phyloP scores from a whole-genome alignment of 345 rosid genomes.

The Salix exigua region DNA sequence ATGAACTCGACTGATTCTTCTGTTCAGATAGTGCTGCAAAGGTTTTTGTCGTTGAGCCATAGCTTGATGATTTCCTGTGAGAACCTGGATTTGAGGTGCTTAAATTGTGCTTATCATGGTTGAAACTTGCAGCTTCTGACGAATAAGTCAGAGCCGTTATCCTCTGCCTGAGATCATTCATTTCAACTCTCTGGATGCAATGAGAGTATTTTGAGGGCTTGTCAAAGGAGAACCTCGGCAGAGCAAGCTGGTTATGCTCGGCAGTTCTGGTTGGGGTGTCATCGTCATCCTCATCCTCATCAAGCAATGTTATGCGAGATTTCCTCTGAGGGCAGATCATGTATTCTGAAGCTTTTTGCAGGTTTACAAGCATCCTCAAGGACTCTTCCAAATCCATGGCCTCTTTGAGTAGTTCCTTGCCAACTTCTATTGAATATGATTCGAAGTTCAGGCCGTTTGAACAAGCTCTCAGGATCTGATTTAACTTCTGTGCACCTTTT shows the following conservation, averaged over 20 bases:
- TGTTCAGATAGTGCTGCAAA: constrained; percentile 27
- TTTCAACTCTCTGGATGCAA: constrained; percentile 39
- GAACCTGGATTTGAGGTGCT: constrained; percentile 29
- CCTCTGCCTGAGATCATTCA: constrained; percentile 45
- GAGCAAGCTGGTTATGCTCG: constrained; percentile 44
- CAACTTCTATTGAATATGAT: constrained; percentile 65
- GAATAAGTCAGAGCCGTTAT: constrained; percentile 44
- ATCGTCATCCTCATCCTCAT: constrained; percentile 47
- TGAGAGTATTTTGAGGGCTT: constrained; percentile 31
- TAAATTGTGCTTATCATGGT: constrained; percentile 18
- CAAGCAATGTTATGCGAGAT: constrained; percentile 62
- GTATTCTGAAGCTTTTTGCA: constrained; percentile 67
- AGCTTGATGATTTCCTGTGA: constrained; percentile 40
- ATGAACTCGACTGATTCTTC: constrained; percentile 29
- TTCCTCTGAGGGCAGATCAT: constrained; percentile 42
- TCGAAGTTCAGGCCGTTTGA: constrained; percentile 59
- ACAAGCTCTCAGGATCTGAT: constrained; percentile 70
- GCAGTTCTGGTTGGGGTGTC: constrained; percentile 8
- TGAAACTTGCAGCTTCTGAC: constrained; percentile 26
- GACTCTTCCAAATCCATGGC: constrained; percentile 80
- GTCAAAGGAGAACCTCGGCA: constrained; percentile 52
- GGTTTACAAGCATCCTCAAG: constrained; percentile 67
- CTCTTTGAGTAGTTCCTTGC: constrained; percentile 69
- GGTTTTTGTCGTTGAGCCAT: constrained; percentile 18
- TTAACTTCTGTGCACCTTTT: constrained; percentile 67